Evolutionary conservation across 257 asterid genomes (phyloP).

Genomic region (Lycium ferocissimum): DNA sequence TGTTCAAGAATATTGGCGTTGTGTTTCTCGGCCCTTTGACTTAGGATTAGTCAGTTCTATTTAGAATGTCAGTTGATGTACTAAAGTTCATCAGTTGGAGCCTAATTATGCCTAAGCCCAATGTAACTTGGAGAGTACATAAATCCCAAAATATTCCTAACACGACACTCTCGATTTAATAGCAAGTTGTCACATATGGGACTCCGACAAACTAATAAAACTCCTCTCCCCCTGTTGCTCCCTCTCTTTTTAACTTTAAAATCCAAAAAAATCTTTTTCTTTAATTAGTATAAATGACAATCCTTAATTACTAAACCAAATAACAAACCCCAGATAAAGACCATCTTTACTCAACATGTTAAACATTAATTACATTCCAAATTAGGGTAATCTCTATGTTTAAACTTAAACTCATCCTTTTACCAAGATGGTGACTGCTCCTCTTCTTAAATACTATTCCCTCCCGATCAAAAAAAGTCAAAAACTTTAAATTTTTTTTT

Average conservation of each 20-base stretch:
- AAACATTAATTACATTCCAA: not conserved
- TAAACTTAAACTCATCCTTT: not conserved
- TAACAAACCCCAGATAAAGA: not conserved
- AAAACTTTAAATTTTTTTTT: no score
- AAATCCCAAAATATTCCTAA: no score
- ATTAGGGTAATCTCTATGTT: slow-evolving; percentile 18
- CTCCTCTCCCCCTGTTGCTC: not conserved
- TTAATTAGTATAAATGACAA: not conserved
- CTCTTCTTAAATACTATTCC: slow-evolving; percentile 26
- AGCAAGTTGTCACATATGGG: not conserved
- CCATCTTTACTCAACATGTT: not conserved
- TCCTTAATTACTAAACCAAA: not conserved
- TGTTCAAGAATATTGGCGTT: no score
- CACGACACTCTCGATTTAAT: not conserved
- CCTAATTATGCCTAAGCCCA: no score
- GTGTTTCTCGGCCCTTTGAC: no score
- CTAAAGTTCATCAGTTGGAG: no score
- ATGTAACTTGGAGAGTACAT: no score
- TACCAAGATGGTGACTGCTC: slow-evolving; percentile 13
- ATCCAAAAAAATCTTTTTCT: not conserved
- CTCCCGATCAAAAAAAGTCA: no score
- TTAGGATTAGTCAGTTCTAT: no score
- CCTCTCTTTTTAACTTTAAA: not conserved
- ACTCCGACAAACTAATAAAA: not conserved
- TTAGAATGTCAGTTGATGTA: no score